phyloP scores from a whole-genome alignment of 768 basidiomycete species.

The Rhodotorula taiwanensis region DNA sequence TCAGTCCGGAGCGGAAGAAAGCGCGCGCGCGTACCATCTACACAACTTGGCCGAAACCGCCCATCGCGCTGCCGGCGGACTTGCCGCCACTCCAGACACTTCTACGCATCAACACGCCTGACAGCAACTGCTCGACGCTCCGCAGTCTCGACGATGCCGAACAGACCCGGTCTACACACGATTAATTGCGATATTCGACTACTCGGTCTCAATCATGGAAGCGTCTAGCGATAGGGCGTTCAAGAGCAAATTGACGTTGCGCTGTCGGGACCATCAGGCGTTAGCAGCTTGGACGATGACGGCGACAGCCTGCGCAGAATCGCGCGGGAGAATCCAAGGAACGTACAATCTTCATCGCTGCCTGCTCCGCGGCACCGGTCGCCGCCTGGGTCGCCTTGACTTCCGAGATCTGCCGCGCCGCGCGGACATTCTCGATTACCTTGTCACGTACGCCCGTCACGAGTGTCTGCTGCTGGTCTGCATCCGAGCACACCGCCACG shows the following conservation, averaged over 20 bases:
- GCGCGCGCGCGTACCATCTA: too few relatives aligned
- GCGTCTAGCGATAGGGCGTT: conserved; percentile 44
- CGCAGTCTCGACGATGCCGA: too few relatives aligned
- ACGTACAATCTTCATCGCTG: conserved; percentile 54
- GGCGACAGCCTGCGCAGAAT: too few relatives aligned
- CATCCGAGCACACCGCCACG: conserved; percentile 66
- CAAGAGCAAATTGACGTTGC: conserved; percentile 78
- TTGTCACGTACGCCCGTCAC: conserved; percentile 83
- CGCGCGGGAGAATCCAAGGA: too few relatives aligned
- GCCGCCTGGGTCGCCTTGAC: conserved; percentile 22
- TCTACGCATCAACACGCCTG: too few relatives aligned
- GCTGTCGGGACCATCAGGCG: conserved; percentile 47
- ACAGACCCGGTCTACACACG: too few relatives aligned
- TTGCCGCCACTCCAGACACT: too few relatives aligned
- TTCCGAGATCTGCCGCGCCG: conserved; percentile 2
- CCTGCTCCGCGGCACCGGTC: conserved; percentile 58
- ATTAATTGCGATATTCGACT: too few relatives aligned
- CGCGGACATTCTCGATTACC: conserved; percentile 73
- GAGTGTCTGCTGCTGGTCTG: conserved; percentile 80
- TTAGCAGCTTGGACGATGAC: neutral
- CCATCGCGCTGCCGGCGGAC: too few relatives aligned
- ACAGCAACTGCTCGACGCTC: too few relatives aligned
- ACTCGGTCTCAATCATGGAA: conserved; percentile 28
- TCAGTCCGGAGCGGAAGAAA: neutral
- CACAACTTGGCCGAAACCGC: too few relatives aligned